Evolutionary conservation across 2,329 filamentous ascomycete species (phyloP).

Genomic region (Epichloe aotearoae): DNA sequence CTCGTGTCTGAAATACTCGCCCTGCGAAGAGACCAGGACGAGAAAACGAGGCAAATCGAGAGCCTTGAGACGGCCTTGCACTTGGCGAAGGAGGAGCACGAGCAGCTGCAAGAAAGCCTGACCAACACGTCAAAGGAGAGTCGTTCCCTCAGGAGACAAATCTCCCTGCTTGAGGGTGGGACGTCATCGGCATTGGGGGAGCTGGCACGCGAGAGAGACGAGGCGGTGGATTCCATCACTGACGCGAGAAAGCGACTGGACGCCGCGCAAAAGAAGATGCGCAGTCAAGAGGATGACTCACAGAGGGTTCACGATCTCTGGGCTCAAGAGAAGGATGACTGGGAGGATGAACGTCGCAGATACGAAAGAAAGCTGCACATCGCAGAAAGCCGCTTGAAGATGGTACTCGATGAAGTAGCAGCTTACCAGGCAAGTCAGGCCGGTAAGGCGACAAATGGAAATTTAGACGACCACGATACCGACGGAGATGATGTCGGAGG

Average conservation of each 20-base stretch:
- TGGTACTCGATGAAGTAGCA: slow-evolving; percentile 76
- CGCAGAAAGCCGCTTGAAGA: slow-evolving; percentile 75
- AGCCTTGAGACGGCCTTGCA: slow-evolving; percentile 66
- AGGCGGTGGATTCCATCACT: slow-evolving; percentile 56
- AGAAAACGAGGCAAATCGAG: slow-evolving; percentile 77
- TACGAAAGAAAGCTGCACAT: slow-evolving; percentile 78
- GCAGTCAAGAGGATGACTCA: slow-evolving; percentile 70
- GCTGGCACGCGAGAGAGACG: slow-evolving; percentile 73
- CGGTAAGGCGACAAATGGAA: slow-evolving; percentile 23
- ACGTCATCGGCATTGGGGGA: slow-evolving; percentile 75
- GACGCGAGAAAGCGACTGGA: slow-evolving; percentile 73
- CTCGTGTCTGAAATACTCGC: slow-evolving; percentile 88
- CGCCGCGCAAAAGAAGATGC: slow-evolving; percentile 59
- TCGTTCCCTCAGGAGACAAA: slow-evolving; percentile 69
- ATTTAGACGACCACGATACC: slow-evolving; percentile 31
- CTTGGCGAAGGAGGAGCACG: slow-evolving; percentile 58
- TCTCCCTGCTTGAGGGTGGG: slow-evolving; percentile 77
- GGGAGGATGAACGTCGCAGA: slow-evolving; percentile 71
- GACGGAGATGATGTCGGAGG: slow-evolving; percentile 48
- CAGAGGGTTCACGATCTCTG: slow-evolving; percentile 67
- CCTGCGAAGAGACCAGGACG: slow-evolving; percentile 78
- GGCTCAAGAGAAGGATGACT: slow-evolving; percentile 70
- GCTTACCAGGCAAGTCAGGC: slow-evolving; percentile 46
- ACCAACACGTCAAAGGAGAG: slow-evolving; percentile 58
- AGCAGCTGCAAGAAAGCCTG: slow-evolving; percentile 50